Conservation (phyloP, 164 flowering plant genomes). For the Platanus orientalis region DNA sequence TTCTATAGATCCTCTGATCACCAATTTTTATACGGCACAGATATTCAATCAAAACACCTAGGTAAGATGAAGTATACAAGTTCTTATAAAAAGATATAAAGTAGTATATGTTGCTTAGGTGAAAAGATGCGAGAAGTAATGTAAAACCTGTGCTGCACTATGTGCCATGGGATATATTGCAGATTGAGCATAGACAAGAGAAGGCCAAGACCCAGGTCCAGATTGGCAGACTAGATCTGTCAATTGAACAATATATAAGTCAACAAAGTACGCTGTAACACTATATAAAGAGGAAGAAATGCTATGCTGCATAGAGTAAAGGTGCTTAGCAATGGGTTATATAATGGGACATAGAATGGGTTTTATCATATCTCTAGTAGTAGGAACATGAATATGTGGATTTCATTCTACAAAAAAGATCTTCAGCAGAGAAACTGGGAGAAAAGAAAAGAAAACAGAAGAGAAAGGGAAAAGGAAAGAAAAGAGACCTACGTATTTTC, state of each 20-base stretch:
- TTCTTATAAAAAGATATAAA: not conserved
- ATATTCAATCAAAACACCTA: too few species aligned
- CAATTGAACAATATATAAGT: slow-evolving; percentile 8
- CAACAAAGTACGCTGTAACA: not conserved
- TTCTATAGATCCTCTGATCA: not conserved
- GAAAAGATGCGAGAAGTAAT: not conserved
- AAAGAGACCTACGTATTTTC: too few species aligned
- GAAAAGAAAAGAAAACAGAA: not conserved
- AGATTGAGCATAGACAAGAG: slow-evolving; percentile 77
- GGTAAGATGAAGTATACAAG: not conserved
- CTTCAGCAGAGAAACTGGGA: too few species aligned
- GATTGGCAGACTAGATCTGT: slow-evolving; percentile 98
- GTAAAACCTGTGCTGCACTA: slow-evolving; percentile 90
- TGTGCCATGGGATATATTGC: slow-evolving; percentile 92
- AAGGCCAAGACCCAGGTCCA: slow-evolving; percentile 98
- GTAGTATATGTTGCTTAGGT: not conserved
- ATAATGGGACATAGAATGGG: too few species aligned
- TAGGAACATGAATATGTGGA: too few species aligned
- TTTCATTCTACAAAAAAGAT: too few species aligned
- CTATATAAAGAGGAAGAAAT: not conserved
- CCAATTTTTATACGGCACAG: not conserved
- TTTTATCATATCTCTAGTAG: too few species aligned
- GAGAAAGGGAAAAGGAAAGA: not conserved
- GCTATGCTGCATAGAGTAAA: too few species aligned
- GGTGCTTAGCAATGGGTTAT: too few species aligned